These are phyloP conservation scores for Yarrowia porcina DNA, from an alignment of 805 yeast genomes.

Conservation along the genomic window DNA sequence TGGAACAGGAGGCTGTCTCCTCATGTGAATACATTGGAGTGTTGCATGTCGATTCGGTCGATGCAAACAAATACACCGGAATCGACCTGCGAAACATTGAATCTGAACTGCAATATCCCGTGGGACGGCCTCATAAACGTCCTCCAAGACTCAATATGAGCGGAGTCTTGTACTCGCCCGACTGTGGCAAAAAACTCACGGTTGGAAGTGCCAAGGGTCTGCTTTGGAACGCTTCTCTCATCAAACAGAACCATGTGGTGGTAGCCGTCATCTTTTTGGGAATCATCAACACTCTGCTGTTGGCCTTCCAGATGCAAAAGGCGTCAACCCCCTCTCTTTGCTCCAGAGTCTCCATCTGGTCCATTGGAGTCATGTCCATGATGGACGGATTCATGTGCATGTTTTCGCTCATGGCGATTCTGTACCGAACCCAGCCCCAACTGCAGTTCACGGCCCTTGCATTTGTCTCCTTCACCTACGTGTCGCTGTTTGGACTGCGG, in stretches of 20 bases:
- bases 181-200: constrained; percentile 65
- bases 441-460: constrained; percentile 68
- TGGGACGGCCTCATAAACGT: constrained; percentile 68
- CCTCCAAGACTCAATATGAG: constrained; percentile 57
- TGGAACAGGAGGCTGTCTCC: constrained; percentile 45
- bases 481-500: constrained; percentile 71
- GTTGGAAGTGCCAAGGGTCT: background rate
- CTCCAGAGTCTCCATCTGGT: constrained; percentile 66
- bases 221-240: background rate
- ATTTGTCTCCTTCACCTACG: constrained; percentile 63
- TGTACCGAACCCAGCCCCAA: constrained; percentile 52
- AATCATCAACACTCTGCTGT: constrained; percentile 52
- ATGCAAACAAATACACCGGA: constrained; percentile 42
- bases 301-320: constrained; percentile 65
- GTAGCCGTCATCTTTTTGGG: constrained; percentile 48
- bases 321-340: constrained; percentile 78
- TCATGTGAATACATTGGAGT: constrained; percentile 71
- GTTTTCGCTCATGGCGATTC: constrained; percentile 56
- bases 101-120: constrained; percentile 64
- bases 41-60: constrained; percentile 65
- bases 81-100: constrained; percentile 60
- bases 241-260: constrained; percentile 39
- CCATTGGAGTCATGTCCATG: constrained; percentile 55
- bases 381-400: constrained; percentile 70
- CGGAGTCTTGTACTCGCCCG: constrained; percentile 79